phyloP scores from a whole-genome alignment of 306 rosid genomes.

The Amphicarpaea edgeworthii region DNA sequence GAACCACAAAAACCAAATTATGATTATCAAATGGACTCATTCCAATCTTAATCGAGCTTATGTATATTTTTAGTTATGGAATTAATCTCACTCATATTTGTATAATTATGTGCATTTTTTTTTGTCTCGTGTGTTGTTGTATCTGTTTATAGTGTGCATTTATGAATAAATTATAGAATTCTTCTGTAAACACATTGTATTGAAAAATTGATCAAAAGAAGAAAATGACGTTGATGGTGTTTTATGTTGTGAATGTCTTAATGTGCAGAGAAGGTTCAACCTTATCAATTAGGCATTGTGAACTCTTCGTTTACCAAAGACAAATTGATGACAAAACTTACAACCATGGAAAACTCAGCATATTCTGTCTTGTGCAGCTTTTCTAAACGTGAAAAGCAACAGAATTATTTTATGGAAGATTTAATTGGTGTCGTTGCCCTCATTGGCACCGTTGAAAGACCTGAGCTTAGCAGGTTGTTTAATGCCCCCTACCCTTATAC shows the following conservation, averaged over 20 bases:
- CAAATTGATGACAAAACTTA: conserved; percentile 47
- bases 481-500: not conserved
- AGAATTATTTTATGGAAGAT: conserved; percentile 47
- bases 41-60: no score
- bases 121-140: not conserved
- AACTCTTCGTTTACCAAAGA: conserved; percentile 44
- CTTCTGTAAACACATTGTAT: not conserved
- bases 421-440: conserved; percentile 69
- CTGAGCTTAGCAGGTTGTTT: conserved; percentile 67
- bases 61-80: no score
- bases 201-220: not conserved
- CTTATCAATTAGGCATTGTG: conserved; percentile 6
- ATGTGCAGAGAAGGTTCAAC: conserved; percentile 44
- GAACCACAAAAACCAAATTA: no score
- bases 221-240: conserved; percentile 2
- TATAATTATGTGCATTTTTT: no score
- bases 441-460: conserved; percentile 59
- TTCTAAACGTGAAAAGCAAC: conserved; percentile 21
- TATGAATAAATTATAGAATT: conserved; percentile 3
- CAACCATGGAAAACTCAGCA: conserved; percentile 52
- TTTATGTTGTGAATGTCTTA: conserved; percentile 4
- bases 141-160: not conserved
- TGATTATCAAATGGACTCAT: no score
- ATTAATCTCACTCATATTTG: no score
- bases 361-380: conserved; percentile 51